A percentile compares a stretch with the other conserved stretches of the same genome.
These are phyloP conservation scores for Tetratostichococcus sp. DNA, from an alignment of 139 green algal genomes.

Conservation along the genomic window DNA sequence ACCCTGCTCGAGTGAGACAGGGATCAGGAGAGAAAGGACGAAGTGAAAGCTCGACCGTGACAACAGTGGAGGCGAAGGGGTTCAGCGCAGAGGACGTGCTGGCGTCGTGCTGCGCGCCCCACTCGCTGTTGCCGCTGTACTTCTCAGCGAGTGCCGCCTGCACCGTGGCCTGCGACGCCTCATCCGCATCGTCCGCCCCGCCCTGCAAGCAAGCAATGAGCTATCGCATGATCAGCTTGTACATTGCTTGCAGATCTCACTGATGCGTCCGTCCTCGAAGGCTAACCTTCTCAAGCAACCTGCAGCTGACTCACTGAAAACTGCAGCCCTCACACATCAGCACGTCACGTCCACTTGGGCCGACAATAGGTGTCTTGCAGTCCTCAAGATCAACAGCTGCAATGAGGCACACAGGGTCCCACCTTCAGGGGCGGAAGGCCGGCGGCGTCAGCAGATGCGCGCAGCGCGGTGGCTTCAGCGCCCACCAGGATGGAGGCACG, in stretches of 20 bases:
- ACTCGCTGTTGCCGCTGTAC: conserved; percentile 53
- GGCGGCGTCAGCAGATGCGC: conserved; percentile 45
- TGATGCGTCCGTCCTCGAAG: too few species aligned
- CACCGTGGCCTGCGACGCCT: conserved; percentile 11
- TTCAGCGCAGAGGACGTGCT: conserved; percentile 70
- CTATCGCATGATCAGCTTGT: background rate
- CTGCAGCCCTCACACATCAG: too few species aligned
- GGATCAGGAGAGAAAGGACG: too few species aligned
- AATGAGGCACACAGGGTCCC: background rate
- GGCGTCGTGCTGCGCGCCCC: conserved; percentile 33
- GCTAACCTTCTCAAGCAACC: too few species aligned
- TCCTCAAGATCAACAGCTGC: too few species aligned
- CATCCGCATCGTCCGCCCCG: background rate
- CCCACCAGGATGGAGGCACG: conserved; percentile 41
- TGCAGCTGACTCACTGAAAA: too few species aligned
- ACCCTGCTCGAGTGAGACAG: too few species aligned
- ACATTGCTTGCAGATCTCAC: too few species aligned
- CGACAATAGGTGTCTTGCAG: too few species aligned
- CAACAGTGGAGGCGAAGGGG: conserved; percentile 72
- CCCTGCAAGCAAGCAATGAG: background rate
- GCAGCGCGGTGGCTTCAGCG: conserved; percentile 56
- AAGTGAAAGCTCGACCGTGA: conserved; percentile 59
- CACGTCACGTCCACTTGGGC: too few species aligned
- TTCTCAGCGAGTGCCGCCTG: conserved; percentile 36
- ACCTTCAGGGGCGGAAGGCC: conserved; percentile 16